A percentile compares a stretch with the other conserved stretches of the same genome.
These are phyloP conservation scores for Cryptococcus sp. DNA, from an alignment of 1,284 basidiomycete species.

Conservation along the genomic window DNA sequence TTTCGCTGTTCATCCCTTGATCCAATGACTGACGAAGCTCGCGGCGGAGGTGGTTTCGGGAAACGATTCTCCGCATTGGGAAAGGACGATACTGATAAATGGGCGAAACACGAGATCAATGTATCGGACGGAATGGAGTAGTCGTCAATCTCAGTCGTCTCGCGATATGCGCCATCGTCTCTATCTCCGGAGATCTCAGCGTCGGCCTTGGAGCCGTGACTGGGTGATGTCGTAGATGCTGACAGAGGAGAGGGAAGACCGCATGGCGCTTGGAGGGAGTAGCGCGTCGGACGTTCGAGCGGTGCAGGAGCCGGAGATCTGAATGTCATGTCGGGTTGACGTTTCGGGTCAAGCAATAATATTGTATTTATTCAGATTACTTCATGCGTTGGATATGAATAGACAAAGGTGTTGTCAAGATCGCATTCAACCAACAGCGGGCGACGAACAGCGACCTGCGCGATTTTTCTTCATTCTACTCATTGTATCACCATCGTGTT, in stretches of 20 bases:
- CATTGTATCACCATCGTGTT: too few species aligned
- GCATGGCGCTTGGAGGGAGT: conserved; percentile 33
- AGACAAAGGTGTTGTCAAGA: too few species aligned
- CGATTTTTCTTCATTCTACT: too few species aligned
- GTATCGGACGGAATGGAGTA: conserved; percentile 22
- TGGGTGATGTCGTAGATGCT: not conserved
- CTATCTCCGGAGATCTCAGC: not conserved
- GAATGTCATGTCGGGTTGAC: not conserved
- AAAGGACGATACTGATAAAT: conserved; percentile 28
- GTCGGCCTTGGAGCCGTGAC: not conserved
- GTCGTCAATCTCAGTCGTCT: conserved; percentile 9
- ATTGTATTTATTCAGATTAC: too few species aligned
- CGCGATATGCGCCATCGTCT: conserved; percentile 7
- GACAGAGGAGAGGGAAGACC: conserved; percentile 29
- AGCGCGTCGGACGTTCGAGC: conserved; percentile 11
- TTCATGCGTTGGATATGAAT: too few species aligned
- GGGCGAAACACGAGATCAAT: conserved; percentile 40
- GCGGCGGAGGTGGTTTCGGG: conserved; percentile 27
- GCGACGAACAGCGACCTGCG: too few species aligned
- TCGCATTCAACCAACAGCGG: too few species aligned
- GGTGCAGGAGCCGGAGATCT: not conserved
- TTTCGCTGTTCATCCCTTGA: conserved; percentile 39
- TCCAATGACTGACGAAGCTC: conserved; percentile 24
- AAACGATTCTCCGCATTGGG: conserved; percentile 19
- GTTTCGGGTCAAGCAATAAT: not conserved